phyloP scores from a whole-genome alignment of 352 stramenopile genomes.

The Globisporangium splendens region DNA sequence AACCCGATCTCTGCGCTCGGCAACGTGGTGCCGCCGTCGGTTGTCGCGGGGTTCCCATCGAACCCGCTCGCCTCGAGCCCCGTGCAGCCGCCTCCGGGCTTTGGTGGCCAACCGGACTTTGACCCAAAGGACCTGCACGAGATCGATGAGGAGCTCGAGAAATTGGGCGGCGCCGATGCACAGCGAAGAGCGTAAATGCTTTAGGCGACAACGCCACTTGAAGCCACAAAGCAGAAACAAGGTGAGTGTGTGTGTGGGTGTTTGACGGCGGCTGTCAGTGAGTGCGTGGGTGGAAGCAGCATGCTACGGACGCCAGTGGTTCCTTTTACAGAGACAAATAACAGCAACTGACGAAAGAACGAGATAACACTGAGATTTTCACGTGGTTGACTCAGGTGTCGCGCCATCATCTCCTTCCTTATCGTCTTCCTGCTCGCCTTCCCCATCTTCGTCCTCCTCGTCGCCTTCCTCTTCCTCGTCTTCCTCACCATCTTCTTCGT shows the following conservation, averaged over 20 bases:
- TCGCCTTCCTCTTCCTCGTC: constrained; percentile 21
- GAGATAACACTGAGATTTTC: not conserved
- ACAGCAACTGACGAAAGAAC: not conserved
- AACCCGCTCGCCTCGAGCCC: constrained; percentile 26
- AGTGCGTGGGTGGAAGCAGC: no score
- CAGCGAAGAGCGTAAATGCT: constrained; percentile 12
- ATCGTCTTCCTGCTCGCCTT: constrained; percentile 19
- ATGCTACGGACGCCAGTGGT: no score
- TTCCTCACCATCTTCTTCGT: constrained; percentile 16
- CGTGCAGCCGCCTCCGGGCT: constrained; percentile 8
- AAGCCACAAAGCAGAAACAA: constrained; percentile 9
- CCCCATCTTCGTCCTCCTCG: constrained; percentile 14
- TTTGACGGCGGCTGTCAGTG: no score
- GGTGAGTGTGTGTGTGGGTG: constrained; percentile 6
- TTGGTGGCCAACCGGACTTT: constrained; percentile 29
- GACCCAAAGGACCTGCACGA: constrained; percentile 59
- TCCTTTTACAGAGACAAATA: not conserved
- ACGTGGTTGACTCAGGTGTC: not conserved
- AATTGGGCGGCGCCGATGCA: constrained; percentile 43
- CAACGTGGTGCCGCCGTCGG: constrained; percentile 39
- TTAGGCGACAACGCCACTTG: no score
- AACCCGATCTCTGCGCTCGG: constrained; percentile 74
- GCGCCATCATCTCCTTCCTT: constrained; percentile 11
- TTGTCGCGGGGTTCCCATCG: constrained; percentile 39
- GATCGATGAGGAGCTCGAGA: constrained; percentile 69